Evolutionary conservation across 1,284 basidiomycete genomes (phyloP), one percentile per base, ranked within the genome.

Genomic region (Athelia sp.): DNA sequence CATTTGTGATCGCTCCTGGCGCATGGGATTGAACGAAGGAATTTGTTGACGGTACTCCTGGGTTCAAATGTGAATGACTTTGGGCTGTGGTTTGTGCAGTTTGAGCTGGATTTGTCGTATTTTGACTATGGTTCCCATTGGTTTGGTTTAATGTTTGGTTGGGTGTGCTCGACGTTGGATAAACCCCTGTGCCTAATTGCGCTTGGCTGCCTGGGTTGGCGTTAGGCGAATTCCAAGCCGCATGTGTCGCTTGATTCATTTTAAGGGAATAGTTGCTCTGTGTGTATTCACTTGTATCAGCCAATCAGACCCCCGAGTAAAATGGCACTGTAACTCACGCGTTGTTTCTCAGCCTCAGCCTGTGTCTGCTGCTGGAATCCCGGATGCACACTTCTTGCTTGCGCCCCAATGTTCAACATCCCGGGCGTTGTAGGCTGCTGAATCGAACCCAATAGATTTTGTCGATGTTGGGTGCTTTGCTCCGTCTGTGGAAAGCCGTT

Each of bases 271-370:
- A 81, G 61, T 78, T 81, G 69, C 79, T 73, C 72, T 78, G 56
- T 48, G 48, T 34, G 26, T 29, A 29, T n/a, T n/a, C n/a, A n/a
- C n/a, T n/a, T n/a, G n/a, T n/a, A n/a, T n/a, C n/a, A n/a, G n/a
- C n/a, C n/a, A n/a, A n/a, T n/a, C n/a, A n/a, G n/a, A n/a, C n/a
- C n/a, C n/a, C n/a, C 32, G 48, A 11, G 31, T 24, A 42, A 23
- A 44, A 23, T n/a, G n/a, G 26, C 6, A 50, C 36, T 43, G n/a
- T 32, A 23, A 75, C 83, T 68, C 67, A 86, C 84, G 72, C 84
- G 73, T 63, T 77, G 78, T 61, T 87, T 87, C 57, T 87, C 84
- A 32, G 74, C 67, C 51, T 87, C 84, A 34, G 72, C 64, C 68
- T 75, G 74, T 2, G 15, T 46, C 19, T 63, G 63, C 53, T 72